phyloP scores from a whole-genome alignment of 495 filamentous ascomycete genomes.

The Penicillium samsonianum region DNA sequence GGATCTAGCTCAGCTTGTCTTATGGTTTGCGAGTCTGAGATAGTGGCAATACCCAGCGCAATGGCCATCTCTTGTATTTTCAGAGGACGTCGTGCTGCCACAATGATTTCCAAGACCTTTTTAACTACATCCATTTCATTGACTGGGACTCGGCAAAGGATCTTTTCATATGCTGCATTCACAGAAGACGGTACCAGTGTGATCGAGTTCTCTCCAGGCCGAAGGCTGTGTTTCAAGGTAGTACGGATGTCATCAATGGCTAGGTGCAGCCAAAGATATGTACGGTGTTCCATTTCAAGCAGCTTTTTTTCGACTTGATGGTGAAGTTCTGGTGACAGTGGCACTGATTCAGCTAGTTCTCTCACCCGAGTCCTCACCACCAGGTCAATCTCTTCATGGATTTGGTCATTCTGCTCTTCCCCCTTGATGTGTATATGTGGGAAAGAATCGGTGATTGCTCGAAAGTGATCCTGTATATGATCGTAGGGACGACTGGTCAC shows the following conservation, averaged over 20 bases:
- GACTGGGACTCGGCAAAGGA: slow-evolving; percentile 25
- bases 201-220: no score
- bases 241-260: slow-evolving; percentile 14
- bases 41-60: slow-evolving; percentile 33
- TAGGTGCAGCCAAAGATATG: slow-evolving; percentile 41
- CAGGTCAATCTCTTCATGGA: slow-evolving; percentile 39
- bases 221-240: no score
- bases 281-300: slow-evolving; percentile 26
- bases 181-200: no score
- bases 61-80: slow-evolving; percentile 39
- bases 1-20: no score
- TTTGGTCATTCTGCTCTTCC: slow-evolving; percentile 37
- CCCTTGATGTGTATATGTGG: slow-evolving; percentile 35
- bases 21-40: no score
- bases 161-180: slow-evolving; percentile 31
- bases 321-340: not conserved
- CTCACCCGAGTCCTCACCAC: slow-evolving; percentile 35
- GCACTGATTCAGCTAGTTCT: slow-evolving; percentile 22
- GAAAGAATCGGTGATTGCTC: slow-evolving; percentile 17
- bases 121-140: slow-evolving; percentile 12
- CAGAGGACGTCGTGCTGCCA: slow-evolving; percentile 39
- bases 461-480: slow-evolving; percentile 33
- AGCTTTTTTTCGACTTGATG: no score
- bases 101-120: slow-evolving; percentile 38
- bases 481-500: slow-evolving; percentile 47